These are phyloP conservation scores for Cadophora malorum DNA, from an alignment of 2,329 filamentous ascomycete species.

Conservation along the genomic window DNA sequence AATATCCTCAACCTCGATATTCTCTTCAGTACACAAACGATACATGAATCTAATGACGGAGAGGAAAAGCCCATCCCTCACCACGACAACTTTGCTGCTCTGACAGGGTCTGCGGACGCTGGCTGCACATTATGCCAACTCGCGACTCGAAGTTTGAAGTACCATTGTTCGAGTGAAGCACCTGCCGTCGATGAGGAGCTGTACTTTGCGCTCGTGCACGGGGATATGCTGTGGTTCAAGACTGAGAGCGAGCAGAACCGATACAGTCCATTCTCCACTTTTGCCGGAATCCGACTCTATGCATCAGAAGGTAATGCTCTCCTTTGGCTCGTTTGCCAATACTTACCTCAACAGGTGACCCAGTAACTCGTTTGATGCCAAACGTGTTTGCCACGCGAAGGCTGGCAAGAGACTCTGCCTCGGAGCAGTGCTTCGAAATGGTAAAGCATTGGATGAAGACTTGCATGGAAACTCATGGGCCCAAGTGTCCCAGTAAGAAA, in stretches of 20 bases:
- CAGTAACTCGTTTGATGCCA: neutral
- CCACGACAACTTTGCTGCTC: neutral
- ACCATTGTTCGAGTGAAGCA: neutral
- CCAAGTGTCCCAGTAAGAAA: neutral
- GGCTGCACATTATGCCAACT: constrained; percentile 11
- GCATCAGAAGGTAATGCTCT: too few relatives aligned
- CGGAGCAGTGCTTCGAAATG: neutral
- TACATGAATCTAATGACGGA: neutral
- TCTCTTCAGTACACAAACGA: neutral
- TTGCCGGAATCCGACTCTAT: too few relatives aligned
- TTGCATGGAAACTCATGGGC: neutral
- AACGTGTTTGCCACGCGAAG: neutral
- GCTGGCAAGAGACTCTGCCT: neutral
- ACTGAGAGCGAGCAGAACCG: too few relatives aligned
- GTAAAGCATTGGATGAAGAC: neutral
- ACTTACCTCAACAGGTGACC: neutral
- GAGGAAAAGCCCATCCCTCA: neutral
- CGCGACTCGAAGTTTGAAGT: neutral
- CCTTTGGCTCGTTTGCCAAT: too few relatives aligned
- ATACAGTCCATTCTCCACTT: too few relatives aligned
- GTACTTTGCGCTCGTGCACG: too few relatives aligned
- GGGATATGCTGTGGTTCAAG: too few relatives aligned
- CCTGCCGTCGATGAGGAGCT: too few relatives aligned
- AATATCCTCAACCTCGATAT: constrained; percentile 15
- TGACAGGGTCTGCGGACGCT: neutral